Percentiles rank a stretch among this genome's conserved stretches.
Evolutionary conservation across 2,329 filamentous ascomycete genomes (phyloP).

Genomic region (Verruconis gallopava): DNA sequence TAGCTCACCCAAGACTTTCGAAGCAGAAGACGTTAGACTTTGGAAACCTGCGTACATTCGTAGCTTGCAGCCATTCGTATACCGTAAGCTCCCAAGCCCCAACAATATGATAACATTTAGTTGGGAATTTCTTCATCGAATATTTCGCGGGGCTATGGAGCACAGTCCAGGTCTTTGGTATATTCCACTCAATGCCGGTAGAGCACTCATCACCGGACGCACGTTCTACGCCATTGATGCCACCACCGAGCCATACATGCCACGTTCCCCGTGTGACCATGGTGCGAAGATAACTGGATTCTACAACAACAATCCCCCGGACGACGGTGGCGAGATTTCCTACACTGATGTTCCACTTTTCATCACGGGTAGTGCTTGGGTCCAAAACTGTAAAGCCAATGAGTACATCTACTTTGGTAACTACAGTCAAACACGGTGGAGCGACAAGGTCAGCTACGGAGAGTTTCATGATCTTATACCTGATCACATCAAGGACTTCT

Average conservation of each 20-base stretch:
- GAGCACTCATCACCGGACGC: constrained; percentile 20
- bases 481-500: constrained; percentile 24
- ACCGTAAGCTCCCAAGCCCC: constrained; percentile 15
- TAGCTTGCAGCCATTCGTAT: constrained; percentile 17
- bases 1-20: no score
- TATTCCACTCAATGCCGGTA: constrained; percentile 14
- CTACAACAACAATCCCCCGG: constrained; percentile 27
- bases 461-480: constrained; percentile 26
- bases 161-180: constrained; percentile 31
- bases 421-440: constrained; percentile 32
- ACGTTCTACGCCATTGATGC: constrained; percentile 31
- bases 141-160: constrained; percentile 23
- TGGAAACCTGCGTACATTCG: constrained; percentile 28
- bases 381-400: no score
- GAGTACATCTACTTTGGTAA: constrained; percentile 32
- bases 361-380: constrained; percentile 16
- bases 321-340: constrained; percentile 16
- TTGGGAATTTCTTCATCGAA: constrained; percentile 22
- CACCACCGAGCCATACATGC: constrained; percentile 28
- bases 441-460: constrained; percentile 32
- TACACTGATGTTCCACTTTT: constrained; percentile 31
- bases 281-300: constrained; percentile 35
- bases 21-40: neutral
- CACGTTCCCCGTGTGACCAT: constrained; percentile 26
- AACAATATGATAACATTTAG: constrained; percentile 23